Base-by-base conservation (phyloP, 805 yeast genomes). In the Diddensiella transvaalensis region DNA sequence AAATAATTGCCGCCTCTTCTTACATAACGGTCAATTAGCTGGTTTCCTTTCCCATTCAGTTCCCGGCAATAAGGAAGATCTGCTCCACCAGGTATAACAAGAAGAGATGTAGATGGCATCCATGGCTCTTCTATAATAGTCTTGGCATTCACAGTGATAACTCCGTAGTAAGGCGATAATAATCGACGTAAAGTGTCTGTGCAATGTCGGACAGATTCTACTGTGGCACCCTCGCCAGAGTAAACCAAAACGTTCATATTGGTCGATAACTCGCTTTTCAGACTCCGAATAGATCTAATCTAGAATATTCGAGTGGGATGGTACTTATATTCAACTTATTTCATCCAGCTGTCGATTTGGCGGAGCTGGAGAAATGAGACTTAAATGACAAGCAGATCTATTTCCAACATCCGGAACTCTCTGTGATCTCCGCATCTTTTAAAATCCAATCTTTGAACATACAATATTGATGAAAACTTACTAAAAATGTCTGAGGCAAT, bases 41-140 rank as follows among this genome's bases (percentile, higher is more conserved):
- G 59, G 58, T 83, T 86, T 0, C 89, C 87, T 1, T 66, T 67
- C 1, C 95, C 91, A 59, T 84, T 82, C 53, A 95, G 75, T 3
- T 76, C 78, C 45, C 74, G 71, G 54, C 96, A 87, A 56, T 83
- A 79, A 0, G 97, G 97, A 44, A 88, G 69, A 63, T 93, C 99
- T 0, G 98, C 97, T 4, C 99, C 99, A 3, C 99, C 99, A 0
- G 99, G 99, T 22, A 93, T 65, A 1, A 89, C 96, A 38, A 93
- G 62, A 54, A 87, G 70, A 0, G 95, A 71, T 0, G 97, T 86
- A 59, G 86, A 86, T 4, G 77, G 59, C 53, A 76, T 75, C 99
- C 99, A 93, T 0, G 99, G 97, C 59, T 93, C 97, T 21, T 79
- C 75, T 44, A 76, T 66, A 17, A 93, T 61, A 0, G 85, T 78